A percentile compares a stretch with the other conserved stretches of the same genome.
phyloP scores from a whole-genome alignment of 2,329 filamentous ascomycete genomes.

The Pseudogymnoascus sp. region DNA sequence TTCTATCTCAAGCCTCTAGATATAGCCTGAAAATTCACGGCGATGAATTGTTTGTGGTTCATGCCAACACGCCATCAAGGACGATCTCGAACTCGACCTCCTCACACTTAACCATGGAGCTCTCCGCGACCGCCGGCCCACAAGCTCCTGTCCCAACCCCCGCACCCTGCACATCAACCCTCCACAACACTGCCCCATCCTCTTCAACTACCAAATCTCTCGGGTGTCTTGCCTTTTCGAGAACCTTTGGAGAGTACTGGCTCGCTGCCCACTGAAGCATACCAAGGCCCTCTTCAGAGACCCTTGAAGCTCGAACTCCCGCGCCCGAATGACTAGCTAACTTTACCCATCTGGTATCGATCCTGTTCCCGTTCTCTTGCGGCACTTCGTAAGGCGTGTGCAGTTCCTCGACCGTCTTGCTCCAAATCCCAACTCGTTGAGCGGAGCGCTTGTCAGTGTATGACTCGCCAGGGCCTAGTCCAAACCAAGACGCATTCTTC shows the following conservation, averaged over 20 bases:
- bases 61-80: conserved; percentile 25
- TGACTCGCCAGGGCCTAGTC: conserved; percentile 53
- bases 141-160: conserved; percentile 43
- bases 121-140: conserved; percentile 39
- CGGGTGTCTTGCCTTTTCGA: conserved; percentile 54
- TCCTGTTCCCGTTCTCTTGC: conserved; percentile 58
- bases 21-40: background rate
- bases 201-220: conserved; percentile 48
- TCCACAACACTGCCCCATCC: conserved; percentile 35
- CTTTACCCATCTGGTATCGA: conserved; percentile 49
- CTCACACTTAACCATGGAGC: conserved; percentile 34
- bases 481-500: conserved; percentile 47
- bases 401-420: conserved; percentile 37
- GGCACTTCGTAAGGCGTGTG: conserved; percentile 56
- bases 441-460: conserved; percentile 54
- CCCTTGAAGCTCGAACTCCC: conserved; percentile 24
- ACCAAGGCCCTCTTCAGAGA: conserved; percentile 32
- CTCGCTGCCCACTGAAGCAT: conserved; percentile 43
- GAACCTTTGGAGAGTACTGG: conserved; percentile 41
- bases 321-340: conserved; percentile 21
- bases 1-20: background rate
- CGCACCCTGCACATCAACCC: conserved; percentile 36
- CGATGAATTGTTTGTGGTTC: background rate
- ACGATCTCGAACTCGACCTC: conserved; percentile 35
- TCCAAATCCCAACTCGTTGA: conserved; percentile 44